Conservation (phyloP, 2,329 filamentous ascomycete species). For the Neopestalotiopsis rosae region DNA sequence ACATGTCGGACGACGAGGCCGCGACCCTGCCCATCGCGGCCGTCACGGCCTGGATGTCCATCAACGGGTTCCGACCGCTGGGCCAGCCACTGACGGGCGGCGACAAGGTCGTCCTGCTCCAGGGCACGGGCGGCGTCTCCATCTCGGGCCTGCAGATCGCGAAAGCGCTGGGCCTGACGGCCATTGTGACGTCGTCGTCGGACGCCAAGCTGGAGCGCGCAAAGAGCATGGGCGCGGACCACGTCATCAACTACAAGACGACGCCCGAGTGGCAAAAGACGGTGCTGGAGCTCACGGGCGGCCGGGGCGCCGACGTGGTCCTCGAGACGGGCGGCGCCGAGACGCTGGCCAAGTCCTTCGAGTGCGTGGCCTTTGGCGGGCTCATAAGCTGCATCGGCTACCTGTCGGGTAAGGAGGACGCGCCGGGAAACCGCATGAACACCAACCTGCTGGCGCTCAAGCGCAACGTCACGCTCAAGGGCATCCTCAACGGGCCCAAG, state of each 20-base stretch:
- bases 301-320: conserved; percentile 57
- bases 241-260: conserved; percentile 59
- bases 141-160: conserved; percentile 59
- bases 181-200: conserved; percentile 47
- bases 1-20: conserved; percentile 65
- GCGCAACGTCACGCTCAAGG: conserved; percentile 44
- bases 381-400: conserved; percentile 53
- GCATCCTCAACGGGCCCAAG: conserved; percentile 63
- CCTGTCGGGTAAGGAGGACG: conserved; percentile 53
- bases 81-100: conserved; percentile 52
- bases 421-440: conserved; percentile 54
- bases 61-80: conserved; percentile 64
- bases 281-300: conserved; percentile 51
- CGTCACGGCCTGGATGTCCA: conserved; percentile 69
- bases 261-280: conserved; percentile 56
- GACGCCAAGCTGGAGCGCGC: conserved; percentile 56
- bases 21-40: conserved; percentile 64
- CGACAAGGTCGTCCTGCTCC: conserved; percentile 53
- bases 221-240: conserved; percentile 54
- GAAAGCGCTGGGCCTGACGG: conserved; percentile 54
- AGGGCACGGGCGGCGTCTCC: conserved; percentile 60
- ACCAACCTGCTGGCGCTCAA: conserved; percentile 54
- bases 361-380: conserved; percentile 59
- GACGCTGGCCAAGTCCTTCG: conserved; percentile 58
- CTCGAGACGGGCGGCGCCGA: conserved; percentile 60